Conservation (phyloP, 345 rosid genomes). For the Alliaria petiolata region DNA sequence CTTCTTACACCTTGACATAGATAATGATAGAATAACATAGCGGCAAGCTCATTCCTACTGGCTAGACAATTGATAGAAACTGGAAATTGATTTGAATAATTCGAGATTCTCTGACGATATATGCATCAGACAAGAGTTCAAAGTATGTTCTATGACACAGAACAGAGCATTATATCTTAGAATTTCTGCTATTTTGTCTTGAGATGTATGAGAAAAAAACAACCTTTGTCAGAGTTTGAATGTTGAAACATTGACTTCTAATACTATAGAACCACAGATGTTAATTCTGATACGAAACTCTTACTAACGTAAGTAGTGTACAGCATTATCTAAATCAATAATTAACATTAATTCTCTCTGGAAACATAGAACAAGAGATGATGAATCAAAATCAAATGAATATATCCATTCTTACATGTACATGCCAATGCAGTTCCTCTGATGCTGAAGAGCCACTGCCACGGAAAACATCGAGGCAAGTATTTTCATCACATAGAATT, state of each 20-base stretch:
- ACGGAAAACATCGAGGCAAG: slow-evolving; percentile 67
- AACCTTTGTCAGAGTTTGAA: no score
- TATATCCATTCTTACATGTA: slow-evolving; percentile 28
- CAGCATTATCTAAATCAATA: slow-evolving; percentile 25
- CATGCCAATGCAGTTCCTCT: slow-evolving; percentile 32
- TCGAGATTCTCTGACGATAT: not conserved
- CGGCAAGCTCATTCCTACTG: not conserved
- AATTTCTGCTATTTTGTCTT: not conserved
- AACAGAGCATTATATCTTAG: not conserved
- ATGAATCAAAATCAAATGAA: slow-evolving; percentile 26
- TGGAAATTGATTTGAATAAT: not conserved
- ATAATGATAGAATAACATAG: not conserved
- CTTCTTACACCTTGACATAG: not conserved
- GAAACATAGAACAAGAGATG: slow-evolving; percentile 21
- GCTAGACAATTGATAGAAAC: not conserved
- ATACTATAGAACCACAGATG: no score
- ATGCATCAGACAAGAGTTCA: not conserved
- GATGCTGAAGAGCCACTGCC: slow-evolving; percentile 47
- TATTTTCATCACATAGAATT: slow-evolving; percentile 74
- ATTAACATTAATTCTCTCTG: slow-evolving; percentile 19
- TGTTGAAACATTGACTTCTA: not conserved
- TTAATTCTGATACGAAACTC: slow-evolving; percentile 32
- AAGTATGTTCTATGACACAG: not conserved
- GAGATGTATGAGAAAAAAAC: not conserved
- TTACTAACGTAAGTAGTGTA: slow-evolving; percentile 15